Conservation (phyloP, 78 protist species). For the Emiliania huxleyi region DNA sequence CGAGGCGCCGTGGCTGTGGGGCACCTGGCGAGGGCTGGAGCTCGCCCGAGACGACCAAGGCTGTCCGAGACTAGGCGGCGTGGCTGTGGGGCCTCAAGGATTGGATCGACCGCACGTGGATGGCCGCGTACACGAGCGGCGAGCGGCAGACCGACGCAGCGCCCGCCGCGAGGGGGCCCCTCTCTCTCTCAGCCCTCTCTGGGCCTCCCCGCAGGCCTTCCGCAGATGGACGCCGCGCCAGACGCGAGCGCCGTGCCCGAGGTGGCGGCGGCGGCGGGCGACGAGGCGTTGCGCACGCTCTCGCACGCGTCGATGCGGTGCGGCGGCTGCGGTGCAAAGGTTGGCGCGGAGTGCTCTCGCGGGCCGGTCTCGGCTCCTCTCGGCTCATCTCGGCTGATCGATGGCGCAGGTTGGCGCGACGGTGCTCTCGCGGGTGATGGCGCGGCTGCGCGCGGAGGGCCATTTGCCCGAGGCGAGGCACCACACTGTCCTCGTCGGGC, state of each 20-base stretch:
- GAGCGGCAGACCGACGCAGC: too few species aligned
- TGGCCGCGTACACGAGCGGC: conserved; percentile 23
- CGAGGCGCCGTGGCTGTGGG: conserved; percentile 42
- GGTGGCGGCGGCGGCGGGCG: conserved; percentile 19
- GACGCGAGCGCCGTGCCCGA: too few species aligned
- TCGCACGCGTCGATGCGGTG: conserved; percentile 30
- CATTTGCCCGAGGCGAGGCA: background rate
- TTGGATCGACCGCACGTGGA: conserved; percentile 51
- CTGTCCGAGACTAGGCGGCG: too few species aligned
- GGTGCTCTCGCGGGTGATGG: conserved; percentile 14
- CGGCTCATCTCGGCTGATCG: background rate
- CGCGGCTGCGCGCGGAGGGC: background rate
- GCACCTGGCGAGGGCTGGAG: too few species aligned
- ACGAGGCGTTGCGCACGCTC: conserved; percentile 17
- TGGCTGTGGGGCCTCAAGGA: conserved; percentile 45
- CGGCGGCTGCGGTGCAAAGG: conserved; percentile 50
- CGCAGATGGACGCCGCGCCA: too few species aligned
- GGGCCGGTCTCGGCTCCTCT: background rate
- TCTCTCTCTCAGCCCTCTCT: too few species aligned
- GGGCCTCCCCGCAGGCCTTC: too few species aligned
- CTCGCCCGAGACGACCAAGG: too few species aligned
- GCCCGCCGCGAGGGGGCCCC: too few species aligned
- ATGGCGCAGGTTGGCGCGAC: conserved; percentile 26
- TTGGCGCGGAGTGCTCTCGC: background rate
- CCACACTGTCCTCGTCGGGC: conserved; percentile 6